Conservation (phyloP, 306 rosid species). For the Prunus davidiana region DNA sequence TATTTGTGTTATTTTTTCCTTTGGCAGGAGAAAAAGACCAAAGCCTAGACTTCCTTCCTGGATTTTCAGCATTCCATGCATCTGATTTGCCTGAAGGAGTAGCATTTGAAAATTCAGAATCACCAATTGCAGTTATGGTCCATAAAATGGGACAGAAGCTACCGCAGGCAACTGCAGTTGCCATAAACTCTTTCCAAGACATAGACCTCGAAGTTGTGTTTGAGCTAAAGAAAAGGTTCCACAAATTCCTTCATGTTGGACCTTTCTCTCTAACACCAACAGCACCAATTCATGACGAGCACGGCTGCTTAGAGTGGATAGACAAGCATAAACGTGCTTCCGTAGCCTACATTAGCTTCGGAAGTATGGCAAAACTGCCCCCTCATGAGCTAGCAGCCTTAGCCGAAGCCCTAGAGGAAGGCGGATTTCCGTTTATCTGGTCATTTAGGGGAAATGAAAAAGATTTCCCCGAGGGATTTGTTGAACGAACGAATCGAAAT, state of each 20-base stretch:
- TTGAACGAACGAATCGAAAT: constrained; percentile 21
- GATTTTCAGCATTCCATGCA: constrained; percentile 29
- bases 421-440: constrained; percentile 52
- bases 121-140: constrained; percentile 38
- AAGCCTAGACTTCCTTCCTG: constrained; percentile 46
- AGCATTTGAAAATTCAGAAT: background rate
- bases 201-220: constrained; percentile 21
- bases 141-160: constrained; percentile 51
- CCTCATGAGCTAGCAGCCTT: constrained; percentile 44
- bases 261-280: constrained; percentile 43
- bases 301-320: constrained; percentile 56
- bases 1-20: background rate
- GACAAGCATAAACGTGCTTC: constrained; percentile 30
- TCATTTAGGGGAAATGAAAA: constrained; percentile 44
- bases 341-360: constrained; percentile 54
- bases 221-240: constrained; percentile 29
- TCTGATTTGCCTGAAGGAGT: constrained; percentile 52
- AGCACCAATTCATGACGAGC: constrained; percentile 22
- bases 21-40: constrained; percentile 17
- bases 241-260: constrained; percentile 46
- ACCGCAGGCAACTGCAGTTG: constrained; percentile 50
- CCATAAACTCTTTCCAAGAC: constrained; percentile 53
- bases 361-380: constrained; percentile 39
- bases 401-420: constrained; percentile 49
- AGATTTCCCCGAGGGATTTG: constrained; percentile 29